These are phyloP conservation scores for Fomitopsis palustris DNA, from an alignment of 1,284 basidiomycete genomes.

Conservation along the genomic window DNA sequence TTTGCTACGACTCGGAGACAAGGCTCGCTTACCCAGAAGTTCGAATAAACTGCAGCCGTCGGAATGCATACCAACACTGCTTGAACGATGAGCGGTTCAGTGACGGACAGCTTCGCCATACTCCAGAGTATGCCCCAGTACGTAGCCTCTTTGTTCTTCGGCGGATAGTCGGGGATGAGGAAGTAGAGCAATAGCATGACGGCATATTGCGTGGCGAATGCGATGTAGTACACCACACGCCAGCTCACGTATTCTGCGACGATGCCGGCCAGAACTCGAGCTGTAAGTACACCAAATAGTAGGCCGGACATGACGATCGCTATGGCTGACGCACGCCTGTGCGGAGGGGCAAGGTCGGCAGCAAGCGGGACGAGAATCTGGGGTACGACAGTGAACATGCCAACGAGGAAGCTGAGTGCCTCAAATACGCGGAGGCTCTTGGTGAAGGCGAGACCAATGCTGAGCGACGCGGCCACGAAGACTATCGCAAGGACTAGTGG, in stretches of 20 bases:
- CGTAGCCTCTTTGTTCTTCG: slow-evolving; percentile 37
- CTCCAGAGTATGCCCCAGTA: slow-evolving; percentile 43
- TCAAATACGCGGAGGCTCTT: slow-evolving; percentile 39
- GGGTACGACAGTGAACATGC: slow-evolving; percentile 39
- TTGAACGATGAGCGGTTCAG: slow-evolving; percentile 50
- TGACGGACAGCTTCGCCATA: slow-evolving; percentile 44
- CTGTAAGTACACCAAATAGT: slow-evolving; percentile 46
- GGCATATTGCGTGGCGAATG: slow-evolving; percentile 36
- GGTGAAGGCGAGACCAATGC: slow-evolving; percentile 46
- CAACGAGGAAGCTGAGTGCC: slow-evolving; percentile 44
- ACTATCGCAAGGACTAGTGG: slow-evolving; percentile 43
- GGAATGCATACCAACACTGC: slow-evolving; percentile 40
- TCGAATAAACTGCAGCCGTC: slow-evolving; percentile 37
- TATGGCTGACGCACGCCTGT: slow-evolving; percentile 44
- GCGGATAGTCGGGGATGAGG: slow-evolving; percentile 49
- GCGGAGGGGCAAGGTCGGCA: slow-evolving; percentile 48
- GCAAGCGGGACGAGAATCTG: slow-evolving; percentile 49
- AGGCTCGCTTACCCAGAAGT: slow-evolving; percentile 38
- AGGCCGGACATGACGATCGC: slow-evolving; percentile 49
- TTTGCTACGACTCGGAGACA: too few relatives aligned
- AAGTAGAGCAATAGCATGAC: slow-evolving; percentile 38
- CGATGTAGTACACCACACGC: slow-evolving; percentile 47
- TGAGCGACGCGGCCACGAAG: slow-evolving; percentile 34
- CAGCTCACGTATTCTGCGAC: slow-evolving; percentile 44
- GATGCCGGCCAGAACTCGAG: slow-evolving; percentile 45